These are phyloP conservation scores for Phoma herbarum DNA, from an alignment of 2,329 filamentous ascomycete species.

Conservation along the genomic window DNA sequence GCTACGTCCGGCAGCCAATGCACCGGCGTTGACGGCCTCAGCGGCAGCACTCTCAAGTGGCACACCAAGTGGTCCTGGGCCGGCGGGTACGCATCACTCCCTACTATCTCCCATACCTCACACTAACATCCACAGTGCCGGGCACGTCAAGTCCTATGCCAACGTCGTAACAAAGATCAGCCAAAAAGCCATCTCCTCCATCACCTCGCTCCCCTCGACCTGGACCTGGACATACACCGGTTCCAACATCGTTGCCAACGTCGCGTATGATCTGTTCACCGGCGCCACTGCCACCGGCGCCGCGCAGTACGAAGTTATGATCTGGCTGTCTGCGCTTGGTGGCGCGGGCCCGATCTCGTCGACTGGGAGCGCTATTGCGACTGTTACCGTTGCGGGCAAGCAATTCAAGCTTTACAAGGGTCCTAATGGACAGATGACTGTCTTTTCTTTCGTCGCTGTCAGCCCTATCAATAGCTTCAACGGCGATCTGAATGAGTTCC, in stretches of 20 bases:
- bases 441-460: conserved; percentile 67
- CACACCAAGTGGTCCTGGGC: conserved; percentile 56
- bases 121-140: conserved; percentile 28
- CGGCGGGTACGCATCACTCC: conserved; percentile 45
- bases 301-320: conserved; percentile 71
- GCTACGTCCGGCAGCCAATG: conserved; percentile 58
- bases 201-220: conserved; percentile 55
- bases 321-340: conserved; percentile 68
- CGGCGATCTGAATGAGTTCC: conserved; percentile 66
- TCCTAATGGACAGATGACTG: conserved; percentile 66
- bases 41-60: conserved; percentile 54
- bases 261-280: conserved; percentile 71
- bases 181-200: conserved; percentile 43
- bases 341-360: conserved; percentile 67
- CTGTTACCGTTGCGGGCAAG: conserved; percentile 61
- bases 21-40: conserved; percentile 53
- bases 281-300: conserved; percentile 56
- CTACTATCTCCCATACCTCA: no score
- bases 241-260: conserved; percentile 62
- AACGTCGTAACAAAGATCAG: conserved; percentile 52
- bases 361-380: conserved; percentile 63
- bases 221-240: conserved; percentile 63
- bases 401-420: conserved; percentile 69
- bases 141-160: conserved; percentile 56
- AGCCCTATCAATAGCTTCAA: conserved; percentile 61